phyloP scores from a whole-genome alignment of 1,284 basidiomycete genomes.

The Boletellus dicymbophilus region DNA sequence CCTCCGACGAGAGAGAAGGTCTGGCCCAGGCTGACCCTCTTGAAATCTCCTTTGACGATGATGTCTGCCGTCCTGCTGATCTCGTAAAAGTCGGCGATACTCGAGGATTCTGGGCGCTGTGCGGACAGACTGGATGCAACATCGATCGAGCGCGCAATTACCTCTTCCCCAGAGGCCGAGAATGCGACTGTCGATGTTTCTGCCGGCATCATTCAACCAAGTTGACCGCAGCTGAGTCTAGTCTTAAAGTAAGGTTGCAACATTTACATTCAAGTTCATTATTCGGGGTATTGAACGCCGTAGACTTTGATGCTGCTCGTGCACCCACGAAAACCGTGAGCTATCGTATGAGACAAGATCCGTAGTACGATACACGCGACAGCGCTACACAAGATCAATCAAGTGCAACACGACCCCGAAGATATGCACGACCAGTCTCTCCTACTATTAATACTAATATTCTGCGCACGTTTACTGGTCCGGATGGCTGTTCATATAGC shows the following conservation, averaged over 20 bases:
- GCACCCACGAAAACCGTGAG: conserved; percentile 22
- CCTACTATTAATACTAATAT: conserved; percentile 17
- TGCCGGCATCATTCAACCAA: conserved; percentile 18
- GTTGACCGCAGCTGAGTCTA: too few relatives aligned
- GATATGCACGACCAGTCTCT: conserved; percentile 29
- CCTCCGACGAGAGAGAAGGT: background rate
- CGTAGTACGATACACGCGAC: conserved; percentile 16
- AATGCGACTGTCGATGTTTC: conserved; percentile 39
- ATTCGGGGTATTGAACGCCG: too few relatives aligned
- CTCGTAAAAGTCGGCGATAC: conserved; percentile 63
- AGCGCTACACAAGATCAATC: conserved; percentile 28
- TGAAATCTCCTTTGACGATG: conserved; percentile 54
- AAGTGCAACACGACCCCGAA: conserved; percentile 19
- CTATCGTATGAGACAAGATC: conserved; percentile 34
- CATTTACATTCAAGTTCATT: too few relatives aligned
- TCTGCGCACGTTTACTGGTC: conserved; percentile 31
- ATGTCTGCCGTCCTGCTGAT: conserved; percentile 55
- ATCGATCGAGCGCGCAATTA: conserved; percentile 54
- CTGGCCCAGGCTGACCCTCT: conserved; percentile 62
- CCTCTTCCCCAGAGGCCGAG: conserved; percentile 61
- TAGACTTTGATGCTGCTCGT: too few relatives aligned
- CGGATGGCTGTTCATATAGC: conserved; percentile 24
- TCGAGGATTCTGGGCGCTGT: conserved; percentile 33
- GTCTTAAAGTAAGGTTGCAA: too few relatives aligned
- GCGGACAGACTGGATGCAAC: conserved; percentile 41